These are phyloP conservation scores for Baorangia bicolor DNA, from an alignment of 768 basidiomycete species.

Conservation along the genomic window DNA sequence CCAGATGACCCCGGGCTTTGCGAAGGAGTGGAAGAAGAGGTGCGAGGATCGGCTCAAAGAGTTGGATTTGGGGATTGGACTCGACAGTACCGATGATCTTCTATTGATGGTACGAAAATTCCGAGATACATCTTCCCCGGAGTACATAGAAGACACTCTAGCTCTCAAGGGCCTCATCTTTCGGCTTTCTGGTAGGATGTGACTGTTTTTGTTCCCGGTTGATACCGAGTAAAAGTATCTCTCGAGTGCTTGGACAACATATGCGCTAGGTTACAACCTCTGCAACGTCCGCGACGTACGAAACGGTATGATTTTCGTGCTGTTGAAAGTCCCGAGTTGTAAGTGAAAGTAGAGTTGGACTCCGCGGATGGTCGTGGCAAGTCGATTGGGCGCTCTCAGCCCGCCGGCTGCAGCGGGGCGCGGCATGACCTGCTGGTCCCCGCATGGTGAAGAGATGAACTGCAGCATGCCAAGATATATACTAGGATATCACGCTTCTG, in stretches of 20 bases:
- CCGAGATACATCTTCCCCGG: constrained; percentile 12
- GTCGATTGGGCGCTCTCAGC: neutral
- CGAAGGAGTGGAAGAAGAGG: constrained; percentile 17
- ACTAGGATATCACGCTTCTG: neutral
- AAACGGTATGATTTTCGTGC: no score
- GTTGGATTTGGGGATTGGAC: constrained; percentile 8
- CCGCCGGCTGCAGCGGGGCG: neutral
- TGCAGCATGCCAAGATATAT: constrained; percentile 2
- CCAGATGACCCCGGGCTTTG: constrained; percentile 20
- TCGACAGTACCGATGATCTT: neutral
- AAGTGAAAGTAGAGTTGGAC: neutral
- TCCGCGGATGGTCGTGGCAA: neutral
- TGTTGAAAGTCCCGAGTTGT: neutral
- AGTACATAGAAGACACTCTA: constrained; percentile 20
- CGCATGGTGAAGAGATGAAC: constrained; percentile 10
- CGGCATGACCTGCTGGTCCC: constrained; percentile 17
- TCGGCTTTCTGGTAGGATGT: constrained; percentile 11
- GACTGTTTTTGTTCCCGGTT: neutral
- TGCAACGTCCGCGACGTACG: neutral
- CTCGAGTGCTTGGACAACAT: neutral
- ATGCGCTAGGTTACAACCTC: neutral
- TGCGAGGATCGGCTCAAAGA: constrained; percentile 16
- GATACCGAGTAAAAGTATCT: neutral
- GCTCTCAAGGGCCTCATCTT: constrained; percentile 19
- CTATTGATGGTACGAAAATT: constrained; percentile 19